Percentiles rank a stretch among this genome's conserved stretches.
Conservation (phyloP, 306 rosid species). For the Quercus cerris region DNA sequence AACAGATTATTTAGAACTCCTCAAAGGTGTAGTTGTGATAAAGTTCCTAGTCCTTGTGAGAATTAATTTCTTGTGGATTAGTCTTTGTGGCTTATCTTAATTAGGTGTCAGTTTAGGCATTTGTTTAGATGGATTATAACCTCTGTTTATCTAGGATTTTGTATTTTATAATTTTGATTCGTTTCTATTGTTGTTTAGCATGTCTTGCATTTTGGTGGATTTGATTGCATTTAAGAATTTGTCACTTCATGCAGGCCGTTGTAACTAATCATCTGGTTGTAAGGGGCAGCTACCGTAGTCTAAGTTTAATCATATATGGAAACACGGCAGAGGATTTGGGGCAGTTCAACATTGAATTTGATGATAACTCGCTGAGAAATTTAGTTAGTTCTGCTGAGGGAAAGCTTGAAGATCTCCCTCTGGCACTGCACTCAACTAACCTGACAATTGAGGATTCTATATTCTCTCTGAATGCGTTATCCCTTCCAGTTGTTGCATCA, state of each 20-base stretch:
- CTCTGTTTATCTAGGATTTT: not conserved
- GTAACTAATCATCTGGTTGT: conserved; percentile 95
- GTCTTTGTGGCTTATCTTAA: not conserved
- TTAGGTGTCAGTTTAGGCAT: not conserved
- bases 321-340: conserved; percentile 98
- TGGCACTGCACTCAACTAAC: conserved; percentile 67
- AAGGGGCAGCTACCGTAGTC: conserved; percentile 95
- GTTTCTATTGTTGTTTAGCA: not conserved
- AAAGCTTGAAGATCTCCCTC: conserved; percentile 89
- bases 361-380: conserved; percentile 82
- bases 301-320: conserved; percentile 91
- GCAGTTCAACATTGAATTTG: conserved; percentile 89
- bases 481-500: conserved; percentile 56
- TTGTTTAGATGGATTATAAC: not conserved
- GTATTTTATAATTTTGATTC: not conserved
- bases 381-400: conserved; percentile 82
- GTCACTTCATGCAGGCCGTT: conserved; percentile 67
- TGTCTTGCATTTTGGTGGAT: conserved; percentile 5
- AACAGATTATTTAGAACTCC: too few species aligned
- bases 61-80: not conserved
- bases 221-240: conserved; percentile 6
- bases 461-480: conserved; percentile 56
- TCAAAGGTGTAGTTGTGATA: not conserved
- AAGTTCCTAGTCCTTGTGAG: not conserved
- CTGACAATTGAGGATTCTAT: conserved; percentile 54